Conservation (phyloP, 2,329 filamentous ascomycete species). For the Trichoderma guizhouense region DNA sequence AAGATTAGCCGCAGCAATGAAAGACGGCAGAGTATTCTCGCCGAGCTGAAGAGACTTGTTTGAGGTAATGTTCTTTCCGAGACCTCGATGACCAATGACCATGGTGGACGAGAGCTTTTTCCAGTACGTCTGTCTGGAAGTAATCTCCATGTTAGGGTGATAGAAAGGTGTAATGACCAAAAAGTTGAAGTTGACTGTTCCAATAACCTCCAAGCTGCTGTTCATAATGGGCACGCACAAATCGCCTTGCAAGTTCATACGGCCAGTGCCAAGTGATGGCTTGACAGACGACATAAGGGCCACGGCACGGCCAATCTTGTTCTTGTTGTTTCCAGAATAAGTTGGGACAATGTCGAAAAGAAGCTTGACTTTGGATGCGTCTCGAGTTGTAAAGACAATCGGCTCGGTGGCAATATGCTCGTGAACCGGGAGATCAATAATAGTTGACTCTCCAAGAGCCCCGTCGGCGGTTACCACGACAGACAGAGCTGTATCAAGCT, state of each 20-base stretch:
- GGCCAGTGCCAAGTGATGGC: conserved; percentile 74
- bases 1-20: conserved; percentile 91
- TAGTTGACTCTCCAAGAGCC: conserved; percentile 79
- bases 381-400: conserved; percentile 78
- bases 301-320: conserved; percentile 84
- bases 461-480: conserved; percentile 84
- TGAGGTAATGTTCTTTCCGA: conserved; percentile 85
- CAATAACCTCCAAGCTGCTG: conserved; percentile 83
- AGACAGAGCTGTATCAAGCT: conserved; percentile 90
- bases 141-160: conserved; percentile 91
- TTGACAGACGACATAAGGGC: conserved; percentile 84
- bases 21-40: conserved; percentile 93
- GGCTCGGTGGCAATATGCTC: conserved; percentile 93
- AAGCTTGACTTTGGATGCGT: conserved; percentile 78
- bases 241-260: conserved; percentile 91
- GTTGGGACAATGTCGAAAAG: conserved; percentile 95
- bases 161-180: conserved; percentile 90
- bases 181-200: conserved; percentile 95
- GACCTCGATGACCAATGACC: conserved; percentile 68
- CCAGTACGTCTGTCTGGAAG: conserved; percentile 91
- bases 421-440: conserved; percentile 89
- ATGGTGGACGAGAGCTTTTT: conserved; percentile 87
- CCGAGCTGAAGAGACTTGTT: conserved; percentile 89
- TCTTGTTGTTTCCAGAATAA: conserved; percentile 84
- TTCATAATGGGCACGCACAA: conserved; percentile 88